phyloP scores from a whole-genome alignment of 2,329 filamentous ascomycete genomes.

The Pestalotiopsis sp. region DNA sequence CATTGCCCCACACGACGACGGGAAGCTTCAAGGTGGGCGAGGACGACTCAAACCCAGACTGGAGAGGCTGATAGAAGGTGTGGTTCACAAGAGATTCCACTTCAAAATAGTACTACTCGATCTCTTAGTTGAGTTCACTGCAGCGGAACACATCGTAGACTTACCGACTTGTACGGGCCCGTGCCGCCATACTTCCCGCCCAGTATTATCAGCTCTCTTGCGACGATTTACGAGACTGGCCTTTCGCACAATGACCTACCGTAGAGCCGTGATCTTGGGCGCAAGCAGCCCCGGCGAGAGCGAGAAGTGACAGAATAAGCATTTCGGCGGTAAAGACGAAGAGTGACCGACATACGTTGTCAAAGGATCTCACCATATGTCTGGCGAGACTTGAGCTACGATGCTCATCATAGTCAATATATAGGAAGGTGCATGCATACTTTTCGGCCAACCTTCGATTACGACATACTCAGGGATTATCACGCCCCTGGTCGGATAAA shows the following conservation, averaged over 20 bases:
- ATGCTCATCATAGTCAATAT: background rate
- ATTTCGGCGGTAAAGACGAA: background rate
- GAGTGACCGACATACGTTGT: background rate
- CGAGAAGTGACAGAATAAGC: background rate
- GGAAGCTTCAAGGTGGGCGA: slow-evolving; percentile 20
- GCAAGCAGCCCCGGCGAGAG: background rate
- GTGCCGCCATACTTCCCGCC: background rate
- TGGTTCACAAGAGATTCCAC: background rate
- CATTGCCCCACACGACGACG: slow-evolving; percentile 33
- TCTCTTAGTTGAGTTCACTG: background rate
- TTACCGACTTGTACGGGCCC: background rate
- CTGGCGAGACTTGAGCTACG: background rate
- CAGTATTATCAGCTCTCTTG: background rate
- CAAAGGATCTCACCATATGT: background rate
- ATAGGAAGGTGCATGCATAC: background rate
- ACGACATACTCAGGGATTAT: background rate
- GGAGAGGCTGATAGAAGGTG: background rate
- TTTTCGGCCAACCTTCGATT: background rate
- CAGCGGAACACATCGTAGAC: background rate
- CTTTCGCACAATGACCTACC: background rate
- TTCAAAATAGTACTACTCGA: background rate
- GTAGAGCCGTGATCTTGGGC: background rate
- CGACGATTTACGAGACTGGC: background rate
- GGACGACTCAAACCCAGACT: background rate
- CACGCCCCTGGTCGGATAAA: background rate